phyloP scores from a whole-genome alignment of 2,329 filamentous ascomycete genomes.

The Aspergillus eucalypticola region DNA sequence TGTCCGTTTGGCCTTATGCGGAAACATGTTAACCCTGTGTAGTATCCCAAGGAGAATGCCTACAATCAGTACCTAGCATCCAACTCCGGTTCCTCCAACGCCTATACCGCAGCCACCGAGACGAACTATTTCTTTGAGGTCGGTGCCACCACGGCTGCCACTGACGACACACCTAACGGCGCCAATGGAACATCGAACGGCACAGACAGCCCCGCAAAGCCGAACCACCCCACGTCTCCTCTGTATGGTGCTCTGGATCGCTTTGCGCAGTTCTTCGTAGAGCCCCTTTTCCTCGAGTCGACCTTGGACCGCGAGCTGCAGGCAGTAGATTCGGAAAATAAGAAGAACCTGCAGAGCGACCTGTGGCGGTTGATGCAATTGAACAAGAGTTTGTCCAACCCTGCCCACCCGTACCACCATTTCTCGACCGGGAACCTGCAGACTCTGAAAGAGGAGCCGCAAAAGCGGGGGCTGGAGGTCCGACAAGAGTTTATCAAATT shows the following conservation, averaged over 20 bases:
- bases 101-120: conserved; percentile 87
- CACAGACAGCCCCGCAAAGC: conserved; percentile 15
- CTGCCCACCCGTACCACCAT: conserved; percentile 82
- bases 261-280: conserved; percentile 91
- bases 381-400: conserved; percentile 83
- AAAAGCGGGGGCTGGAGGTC: conserved; percentile 77
- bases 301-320: conserved; percentile 83
- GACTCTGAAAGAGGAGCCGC: conserved; percentile 78
- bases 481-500: conserved; percentile 91
- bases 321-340: conserved; percentile 93
- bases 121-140: conserved; percentile 99
- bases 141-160: conserved; percentile 67
- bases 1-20: neutral
- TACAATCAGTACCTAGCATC: conserved; percentile 91
- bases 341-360: conserved; percentile 94
- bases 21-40: conserved; percentile 7
- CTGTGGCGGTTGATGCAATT: conserved; percentile 85
- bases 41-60: conserved; percentile 91
- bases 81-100: conserved; percentile 90
- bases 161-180: conserved; percentile 31
- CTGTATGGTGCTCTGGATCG: conserved; percentile 82
- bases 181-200: conserved; percentile 30
- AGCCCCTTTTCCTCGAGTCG: conserved; percentile 79
- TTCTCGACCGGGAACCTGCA: conserved; percentile 90
- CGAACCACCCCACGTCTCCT: conserved; percentile 48